Base-by-base conservation (phyloP, 352 stramenopile species). In the Globisporangium lucens region DNA sequence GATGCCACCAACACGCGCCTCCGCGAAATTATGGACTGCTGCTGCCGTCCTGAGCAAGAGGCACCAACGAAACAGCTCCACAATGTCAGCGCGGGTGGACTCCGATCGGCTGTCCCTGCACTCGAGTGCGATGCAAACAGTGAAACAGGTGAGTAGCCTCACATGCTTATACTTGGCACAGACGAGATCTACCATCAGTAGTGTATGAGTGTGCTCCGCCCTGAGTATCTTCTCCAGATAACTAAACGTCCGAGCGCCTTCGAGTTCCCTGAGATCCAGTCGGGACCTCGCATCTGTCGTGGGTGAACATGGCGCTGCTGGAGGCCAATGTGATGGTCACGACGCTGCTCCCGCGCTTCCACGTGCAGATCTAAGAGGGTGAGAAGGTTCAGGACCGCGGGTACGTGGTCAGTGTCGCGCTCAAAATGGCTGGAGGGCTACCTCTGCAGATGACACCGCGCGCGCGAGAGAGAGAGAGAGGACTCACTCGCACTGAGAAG, bases 111-210 rank as follows among this genome's bases (percentile, higher is more conserved):
- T 6, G 38, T 17, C 38, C 38, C 3, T 46, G 38, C 38, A 43
- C 15, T 12, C 12, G 12, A 46, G 38, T 20, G 38, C 12, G 12
- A 20, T 46, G 12, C 12, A 15, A 46, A 46, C 38, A 46, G 12
- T 46, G 38, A 46, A 46, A 46, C 12, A 46, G 5, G 38, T 46
- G 38, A 46, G 38, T 17, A 12, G 2, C 36, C 36, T 12, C 36
- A 4, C 13, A 43, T 43, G 36, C 3, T 10, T 43, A 10, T 43
- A 9, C 10, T 13, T 43, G 86, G 83, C n/a, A 79, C 76, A 6
- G 78, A 87, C 10, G 47, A 94, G 20, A 75, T 83, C 41, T 95
- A 90, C 72, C 82, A 75, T 52, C 82, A 85, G 46, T 95, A 84
- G 76, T 84, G 69, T 12, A 61, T 17, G 38, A 46, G 38, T 20